Conservation (phyloP, 257 asterid genomes). For the Solanum virginianum region DNA sequence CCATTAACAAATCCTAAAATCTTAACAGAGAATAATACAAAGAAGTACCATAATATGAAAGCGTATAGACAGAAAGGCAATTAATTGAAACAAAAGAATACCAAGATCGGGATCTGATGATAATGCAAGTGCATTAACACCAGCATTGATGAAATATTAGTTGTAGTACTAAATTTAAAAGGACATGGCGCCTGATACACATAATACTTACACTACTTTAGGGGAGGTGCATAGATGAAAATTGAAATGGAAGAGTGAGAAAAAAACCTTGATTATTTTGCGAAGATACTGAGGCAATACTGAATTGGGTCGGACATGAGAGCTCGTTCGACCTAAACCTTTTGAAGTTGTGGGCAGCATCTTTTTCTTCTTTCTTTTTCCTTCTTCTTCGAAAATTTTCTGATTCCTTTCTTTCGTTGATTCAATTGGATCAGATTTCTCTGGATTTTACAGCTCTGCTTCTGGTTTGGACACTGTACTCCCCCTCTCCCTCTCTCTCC, state of each 20-base stretch:
- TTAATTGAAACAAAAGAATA: background rate
- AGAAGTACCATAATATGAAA: background rate
- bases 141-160: background rate
- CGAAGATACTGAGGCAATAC: conserved; percentile 82
- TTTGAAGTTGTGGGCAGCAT: conserved; percentile 88
- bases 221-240: conserved; percentile 92
- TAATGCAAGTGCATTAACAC: background rate
- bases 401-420: background rate
- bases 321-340: conserved; percentile 44
- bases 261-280: conserved; percentile 73
- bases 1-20: background rate
- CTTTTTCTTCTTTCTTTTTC: conserved; percentile 7
- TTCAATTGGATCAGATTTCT: background rate
- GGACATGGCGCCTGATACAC: background rate
- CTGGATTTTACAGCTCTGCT: background rate
- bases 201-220: conserved; percentile 88
- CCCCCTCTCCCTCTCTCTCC: background rate
- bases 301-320: conserved; percentile 55
- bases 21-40: background rate
- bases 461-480: background rate
- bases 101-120: background rate
- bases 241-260: background rate
- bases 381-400: background rate
- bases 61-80: background rate
- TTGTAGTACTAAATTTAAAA: background rate